phyloP scores from a whole-genome alignment of 2,329 filamentous ascomycete genomes.

The Verticillium nonalfalfae region DNA sequence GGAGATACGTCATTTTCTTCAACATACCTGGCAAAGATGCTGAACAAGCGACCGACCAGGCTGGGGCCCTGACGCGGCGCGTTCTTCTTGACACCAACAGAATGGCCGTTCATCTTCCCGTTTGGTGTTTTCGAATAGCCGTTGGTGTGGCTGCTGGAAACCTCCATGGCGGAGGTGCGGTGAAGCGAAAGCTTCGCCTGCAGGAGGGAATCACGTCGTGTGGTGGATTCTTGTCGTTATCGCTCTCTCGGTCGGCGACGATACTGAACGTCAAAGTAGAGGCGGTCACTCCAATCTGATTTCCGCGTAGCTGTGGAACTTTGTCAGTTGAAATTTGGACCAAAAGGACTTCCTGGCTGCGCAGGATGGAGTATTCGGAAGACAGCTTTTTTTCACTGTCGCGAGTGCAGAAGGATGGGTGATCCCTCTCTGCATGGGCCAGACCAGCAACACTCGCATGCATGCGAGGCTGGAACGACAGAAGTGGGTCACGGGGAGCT shows the following conservation, averaged over 20 bases:
- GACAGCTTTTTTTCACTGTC: background rate
- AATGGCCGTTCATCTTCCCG: conserved; percentile 23
- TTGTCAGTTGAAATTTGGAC: background rate
- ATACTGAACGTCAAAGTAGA: background rate
- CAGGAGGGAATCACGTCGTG: background rate
- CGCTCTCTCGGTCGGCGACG: background rate
- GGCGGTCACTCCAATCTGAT: background rate
- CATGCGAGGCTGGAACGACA: background rate
- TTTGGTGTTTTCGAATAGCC: conserved; percentile 12
- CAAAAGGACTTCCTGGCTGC: background rate
- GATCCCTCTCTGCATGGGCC: background rate
- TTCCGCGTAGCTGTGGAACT: background rate
- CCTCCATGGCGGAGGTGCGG: conserved; percentile 25
- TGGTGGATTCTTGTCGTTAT: background rate
- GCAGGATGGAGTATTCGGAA: background rate
- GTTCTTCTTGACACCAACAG: conserved; percentile 23
- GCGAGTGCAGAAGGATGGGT: background rate
- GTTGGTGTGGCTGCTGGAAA: conserved; percentile 32
- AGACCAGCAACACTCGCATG: background rate
- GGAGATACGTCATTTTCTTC: background rate
- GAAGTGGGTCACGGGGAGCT: background rate
- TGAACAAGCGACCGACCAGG: conserved; percentile 35
- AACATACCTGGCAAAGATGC: conserved; percentile 47
- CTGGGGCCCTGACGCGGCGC: conserved; percentile 17
- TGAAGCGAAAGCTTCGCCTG: background rate